Base-by-base conservation (phyloP, 139 green algal genomes). In the Mesostigma viride region DNA sequence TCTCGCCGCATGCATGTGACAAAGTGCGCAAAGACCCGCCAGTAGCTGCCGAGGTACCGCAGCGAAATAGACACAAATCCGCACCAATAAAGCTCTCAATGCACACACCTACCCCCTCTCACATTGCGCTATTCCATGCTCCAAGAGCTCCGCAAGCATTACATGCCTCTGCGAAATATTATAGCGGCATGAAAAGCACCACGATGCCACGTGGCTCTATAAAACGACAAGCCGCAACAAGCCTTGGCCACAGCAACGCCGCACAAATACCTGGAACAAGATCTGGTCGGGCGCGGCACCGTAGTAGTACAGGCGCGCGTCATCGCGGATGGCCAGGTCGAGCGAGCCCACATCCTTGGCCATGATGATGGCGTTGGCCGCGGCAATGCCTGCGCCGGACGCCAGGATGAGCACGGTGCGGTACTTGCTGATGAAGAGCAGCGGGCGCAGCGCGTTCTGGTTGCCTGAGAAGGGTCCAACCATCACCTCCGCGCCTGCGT, bases 331-430 rank as follows among this genome's bases (percentile, higher is more conserved):
- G 33, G 47, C n/a, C 22, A 77, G 48, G 40, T 47, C 44, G 3
- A 77, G 71, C 3, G 28, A 69, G 27, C 71, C 51, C 28, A 61
- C 35, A 8, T 74, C 65, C 31, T 75, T 62, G 27, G 71, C 66
- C 64, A 75, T 66, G 22, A 77, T 69, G 36, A 77, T 56, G 6
- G 71, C 56, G 8, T 62, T 32, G 30, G 71, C 71, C 3, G 51
- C 35, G 1, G 71, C 66, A 34, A 77, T 64, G 5, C 71, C 71
- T 6, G 40, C 36, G 14, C 65, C 65, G 8, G 22, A 4, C 0
- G 71, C 66, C 17, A 77, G 75, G 31, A 77, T 63, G 35, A 77
- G 66, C 32, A 77, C 27, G 6, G 61, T 77, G 27, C 66, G 71
- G 27, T 63, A 77, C 3, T 64, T 34, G 22, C 51, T 31, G 31